Conservation (phyloP, 208 protist genomes). For the Leishmania tarentolae region DNA sequence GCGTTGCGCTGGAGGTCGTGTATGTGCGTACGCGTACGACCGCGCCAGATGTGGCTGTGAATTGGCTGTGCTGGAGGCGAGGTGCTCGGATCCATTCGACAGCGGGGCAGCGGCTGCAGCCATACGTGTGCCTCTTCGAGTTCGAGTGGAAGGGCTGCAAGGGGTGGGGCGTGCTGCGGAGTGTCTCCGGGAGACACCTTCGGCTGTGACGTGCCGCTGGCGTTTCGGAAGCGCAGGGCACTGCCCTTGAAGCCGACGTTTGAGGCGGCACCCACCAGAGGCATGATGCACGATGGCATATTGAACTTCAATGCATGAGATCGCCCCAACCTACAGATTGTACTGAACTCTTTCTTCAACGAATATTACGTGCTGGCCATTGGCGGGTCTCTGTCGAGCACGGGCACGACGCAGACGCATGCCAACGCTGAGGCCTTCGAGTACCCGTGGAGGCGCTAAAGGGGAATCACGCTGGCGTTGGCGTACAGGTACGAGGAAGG, state of each 20-base stretch:
- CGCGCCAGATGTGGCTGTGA: conserved; percentile 17
- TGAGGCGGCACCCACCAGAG: conserved; percentile 5
- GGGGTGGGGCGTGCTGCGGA: conserved; percentile 57
- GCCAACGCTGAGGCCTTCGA: conserved; percentile 75
- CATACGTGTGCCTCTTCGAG: conserved; percentile 51
- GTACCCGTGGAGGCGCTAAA: conserved; percentile 60
- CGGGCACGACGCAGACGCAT: conserved; percentile 62
- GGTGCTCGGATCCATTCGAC: conserved; percentile 11
- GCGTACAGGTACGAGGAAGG: conserved; percentile 25
- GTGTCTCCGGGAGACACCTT: conserved; percentile 51
- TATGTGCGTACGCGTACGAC: conserved; percentile 48
- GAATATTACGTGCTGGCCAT: conserved; percentile 45
- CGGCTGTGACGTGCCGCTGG: conserved; percentile 22
- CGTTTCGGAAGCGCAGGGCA: conserved; percentile 15
- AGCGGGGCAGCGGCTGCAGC: conserved; percentile 22
- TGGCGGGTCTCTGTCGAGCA: conserved; percentile 10
- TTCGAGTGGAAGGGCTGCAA: conserved; percentile 75
- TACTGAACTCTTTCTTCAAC: conserved; percentile 9
- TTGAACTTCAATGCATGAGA: conserved; percentile 15
- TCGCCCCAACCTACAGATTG: not conserved
- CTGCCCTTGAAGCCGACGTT: conserved; percentile 18
- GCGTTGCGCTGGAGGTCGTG: conserved; percentile 51
- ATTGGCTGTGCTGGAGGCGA: not conserved
- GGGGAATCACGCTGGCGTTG: conserved; percentile 20
- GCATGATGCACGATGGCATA: conserved; percentile 9